Evolutionary conservation across 2,329 filamentous ascomycete genomes (phyloP), one percentile per base, ranked within the genome.

Genomic region (Mollisia scopiformis): DNA sequence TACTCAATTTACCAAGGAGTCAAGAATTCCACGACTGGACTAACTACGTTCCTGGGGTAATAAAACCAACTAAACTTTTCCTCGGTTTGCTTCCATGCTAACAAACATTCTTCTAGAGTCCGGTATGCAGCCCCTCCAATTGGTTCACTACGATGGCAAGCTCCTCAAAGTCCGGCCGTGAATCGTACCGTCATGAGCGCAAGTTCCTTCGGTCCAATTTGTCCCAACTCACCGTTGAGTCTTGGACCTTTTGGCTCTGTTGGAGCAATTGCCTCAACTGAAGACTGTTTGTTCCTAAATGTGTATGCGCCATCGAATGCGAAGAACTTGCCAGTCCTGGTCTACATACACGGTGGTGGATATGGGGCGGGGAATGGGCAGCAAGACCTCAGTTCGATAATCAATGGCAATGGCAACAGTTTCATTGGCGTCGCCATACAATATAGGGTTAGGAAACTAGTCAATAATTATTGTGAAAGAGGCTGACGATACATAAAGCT

Each of bases 341-440:
- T 82, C 6, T 81, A 76, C 75, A 79, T 83, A 39, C 80, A 82
- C 62, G 80, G 80, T 6, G 79, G 80, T 6, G 80, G 79, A 7
- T 82, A 81, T 55, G 73, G 72, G 5, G 66, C 66, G 2, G 76
- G 76, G 6, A 71, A 73, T 49, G 82, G 80, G 64, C 70, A 71
- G 27, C 70, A 71, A 19, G 69, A 67, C 16, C 72, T 69, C 64
- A 72, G 72, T 28, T 68, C 63, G 64, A 69, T 80, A 75, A 79
- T 83, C 53, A 78, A 78, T 35, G 75, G 75, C 6, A 82, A 80
- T 61, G 69, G 75, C 14, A 78, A 82, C 62, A 71, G 70, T 2
- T 83, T 83, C 58, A 70, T 84, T 46, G 75, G 69, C n/a, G 79
- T 84, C 19, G 69, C 76, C 2, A 80, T 83, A 37, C 79, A 84